Evolutionary conservation across 768 basidiomycete species (phyloP).

Genomic region (Terana coerulea): DNA sequence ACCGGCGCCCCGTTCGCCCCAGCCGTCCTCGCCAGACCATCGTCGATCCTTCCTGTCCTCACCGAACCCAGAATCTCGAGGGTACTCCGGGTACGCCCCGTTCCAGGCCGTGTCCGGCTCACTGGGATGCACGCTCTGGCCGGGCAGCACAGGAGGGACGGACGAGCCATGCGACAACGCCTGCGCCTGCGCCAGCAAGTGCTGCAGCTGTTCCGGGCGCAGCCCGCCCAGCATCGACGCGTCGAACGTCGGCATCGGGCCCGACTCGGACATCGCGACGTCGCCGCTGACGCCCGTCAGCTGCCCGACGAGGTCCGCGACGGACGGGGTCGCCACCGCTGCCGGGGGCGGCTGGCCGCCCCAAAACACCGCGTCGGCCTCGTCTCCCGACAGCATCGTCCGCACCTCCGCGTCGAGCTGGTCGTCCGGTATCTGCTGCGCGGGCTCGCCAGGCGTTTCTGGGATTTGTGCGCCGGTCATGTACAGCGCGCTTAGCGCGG

Average conservation of each 20-base stretch:
- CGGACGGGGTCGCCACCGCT: slow-evolving; percentile 39
- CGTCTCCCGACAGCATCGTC: slow-evolving; percentile 66
- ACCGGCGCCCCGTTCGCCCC: slow-evolving; percentile 34
- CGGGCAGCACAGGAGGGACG: too few relatives aligned
- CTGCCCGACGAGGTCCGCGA: slow-evolving; percentile 68
- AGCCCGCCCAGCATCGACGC: slow-evolving; percentile 36
- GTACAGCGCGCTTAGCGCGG: slow-evolving; percentile 72
- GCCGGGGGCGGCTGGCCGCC: slow-evolving; percentile 25
- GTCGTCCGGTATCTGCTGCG: slow-evolving; percentile 57
- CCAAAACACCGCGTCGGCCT: slow-evolving; percentile 68
- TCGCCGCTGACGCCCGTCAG: slow-evolving; percentile 44
- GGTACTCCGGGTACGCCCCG: slow-evolving; percentile 15
- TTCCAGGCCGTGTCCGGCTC: too few relatives aligned
- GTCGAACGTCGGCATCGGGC: slow-evolving; percentile 19
- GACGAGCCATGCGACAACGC: slow-evolving; percentile 21
- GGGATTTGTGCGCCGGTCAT: slow-evolving; percentile 69
- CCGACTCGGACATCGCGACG: slow-evolving; percentile 34
- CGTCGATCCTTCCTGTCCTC: slow-evolving; percentile 21
- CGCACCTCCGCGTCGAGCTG: slow-evolving; percentile 61
- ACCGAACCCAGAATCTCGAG: slow-evolving; percentile 18
- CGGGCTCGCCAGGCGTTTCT: slow-evolving; percentile 71
- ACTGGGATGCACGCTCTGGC: too few relatives aligned
- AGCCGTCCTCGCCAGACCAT: slow-evolving; percentile 44
- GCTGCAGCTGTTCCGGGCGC: slow-evolving; percentile 60
- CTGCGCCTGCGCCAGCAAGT: slow-evolving; percentile 47